Base-by-base conservation (phyloP, 306 rosid species). In the Comarum palustre region DNA sequence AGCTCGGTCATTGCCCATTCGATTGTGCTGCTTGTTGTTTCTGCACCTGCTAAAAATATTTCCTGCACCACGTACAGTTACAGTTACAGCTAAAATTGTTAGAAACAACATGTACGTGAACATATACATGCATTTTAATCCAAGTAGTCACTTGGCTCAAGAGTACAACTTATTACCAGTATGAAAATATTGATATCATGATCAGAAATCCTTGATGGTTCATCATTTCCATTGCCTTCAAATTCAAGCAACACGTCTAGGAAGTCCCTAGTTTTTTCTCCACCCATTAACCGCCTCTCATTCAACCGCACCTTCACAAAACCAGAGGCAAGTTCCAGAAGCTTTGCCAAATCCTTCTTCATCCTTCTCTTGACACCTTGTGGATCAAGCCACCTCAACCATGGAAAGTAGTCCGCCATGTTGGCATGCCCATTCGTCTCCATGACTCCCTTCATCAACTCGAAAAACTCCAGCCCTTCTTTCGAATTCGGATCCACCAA, bases 1-100 rank as follows among this genome's bases (percentile, higher is more conserved):
- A 89, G 70, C 83, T 89, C 88, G 0, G 88, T 75, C 34, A 89
- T 31, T 7, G 88, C 84, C 95, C 88, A 89, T 66, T 89, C 88
- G 0, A 77, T 78, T 4, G 81, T 83, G 38, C 86, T 78, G 52
- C 87, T 89, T 3, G 86, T 86, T 69, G 89, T 88, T 70, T 89
- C 91, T 50, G 86, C 71, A 4, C 89, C 90, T 1, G 95, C 88
- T 45, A 80, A 0, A 34, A 87, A 87, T 15, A 89, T 62, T 78
- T 85, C 90, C 90, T 83, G 72, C 34, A 39, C 5, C 39, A 6
- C 15, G 42, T 38, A 38, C 22, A 57, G 2, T 29, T 17, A 16
- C 19, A 43, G 3, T 36, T 55, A 12, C 48, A 43, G 5, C 48
- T 43, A 46, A 46, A 45, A 45, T 45, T 13, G 48, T 13, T 12